Evolutionary conservation across 331 rosid species (phyloP).

Genomic region (Prunus yedoensis): DNA sequence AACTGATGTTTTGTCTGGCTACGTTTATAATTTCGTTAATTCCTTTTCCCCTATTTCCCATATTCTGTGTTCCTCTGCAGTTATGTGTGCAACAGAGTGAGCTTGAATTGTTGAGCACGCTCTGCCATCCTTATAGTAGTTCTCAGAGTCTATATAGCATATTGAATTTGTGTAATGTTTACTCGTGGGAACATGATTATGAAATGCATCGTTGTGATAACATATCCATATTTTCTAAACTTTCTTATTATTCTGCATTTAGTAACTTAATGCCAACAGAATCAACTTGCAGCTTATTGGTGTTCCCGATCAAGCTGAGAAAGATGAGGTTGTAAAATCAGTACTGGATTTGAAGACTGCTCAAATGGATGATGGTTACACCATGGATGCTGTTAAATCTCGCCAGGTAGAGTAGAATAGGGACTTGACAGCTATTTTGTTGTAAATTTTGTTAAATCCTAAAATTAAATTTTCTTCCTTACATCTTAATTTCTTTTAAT

Average conservation of each 20-base stretch:
- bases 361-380: conserved; percentile 88
- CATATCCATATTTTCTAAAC: not conserved
- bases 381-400: conserved; percentile 59
- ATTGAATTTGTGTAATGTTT: not conserved
- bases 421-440: not conserved
- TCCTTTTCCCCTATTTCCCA: not conserved
- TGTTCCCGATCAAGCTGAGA: conserved; percentile 75
- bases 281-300: conserved; percentile 76
- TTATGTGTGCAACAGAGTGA: not conserved
- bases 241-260: conserved; percentile 19
- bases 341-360: conserved; percentile 66
- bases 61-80: no score
- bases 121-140: not conserved
- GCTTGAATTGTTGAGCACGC: not conserved
- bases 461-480: not conserved
- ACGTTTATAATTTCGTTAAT: not conserved
- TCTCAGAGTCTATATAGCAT: not conserved
- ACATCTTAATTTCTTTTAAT: not conserved
- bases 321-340: conserved; percentile 88
- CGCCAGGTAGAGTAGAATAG: conserved; percentile 59
- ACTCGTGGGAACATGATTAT: not conserved
- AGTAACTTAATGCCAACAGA: conserved; percentile 17
- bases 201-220: not conserved
- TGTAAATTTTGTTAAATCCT: not conserved
- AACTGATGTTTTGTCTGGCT: not conserved